Conservation (phyloP, 306 rosid species). For the Quercus aquifolioides region DNA sequence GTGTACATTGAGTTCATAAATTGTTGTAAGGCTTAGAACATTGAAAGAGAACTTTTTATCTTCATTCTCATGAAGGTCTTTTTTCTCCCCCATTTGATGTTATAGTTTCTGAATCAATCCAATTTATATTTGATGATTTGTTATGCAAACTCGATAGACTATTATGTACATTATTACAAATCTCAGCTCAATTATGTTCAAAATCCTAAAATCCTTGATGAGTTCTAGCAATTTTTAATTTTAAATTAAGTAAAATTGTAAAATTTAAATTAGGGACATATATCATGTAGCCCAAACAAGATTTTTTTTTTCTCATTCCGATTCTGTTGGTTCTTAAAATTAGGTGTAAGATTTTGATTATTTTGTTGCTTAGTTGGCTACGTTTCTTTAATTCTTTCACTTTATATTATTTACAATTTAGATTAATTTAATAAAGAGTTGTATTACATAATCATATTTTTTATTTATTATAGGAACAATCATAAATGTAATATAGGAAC, state of each 20-base stretch:
- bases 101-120: not conserved
- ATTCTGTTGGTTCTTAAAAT: too few species aligned
- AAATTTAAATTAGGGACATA: not conserved
- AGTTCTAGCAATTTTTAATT: not conserved
- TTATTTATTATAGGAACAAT: too few species aligned
- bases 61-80: not conserved
- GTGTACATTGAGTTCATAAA: slow-evolving; percentile 50
- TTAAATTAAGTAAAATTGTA: not conserved
- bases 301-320: too few species aligned
- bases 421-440: too few species aligned
- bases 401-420: too few species aligned
- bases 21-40: slow-evolving; percentile 57
- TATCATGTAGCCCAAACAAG: too few species aligned
- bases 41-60: slow-evolving; percentile 58
- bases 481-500: too few species aligned
- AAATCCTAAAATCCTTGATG: not conserved
- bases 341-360: too few species aligned
- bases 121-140: not conserved
- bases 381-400: too few species aligned
- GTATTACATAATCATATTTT: too few species aligned
- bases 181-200: not conserved
- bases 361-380: too few species aligned
- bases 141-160: not conserved
- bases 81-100: not conserved
- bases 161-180: not conserved